These are phyloP conservation scores for Tulasnella sp. DNA, from an alignment of 768 basidiomycete genomes.

Conservation along the genomic window DNA sequence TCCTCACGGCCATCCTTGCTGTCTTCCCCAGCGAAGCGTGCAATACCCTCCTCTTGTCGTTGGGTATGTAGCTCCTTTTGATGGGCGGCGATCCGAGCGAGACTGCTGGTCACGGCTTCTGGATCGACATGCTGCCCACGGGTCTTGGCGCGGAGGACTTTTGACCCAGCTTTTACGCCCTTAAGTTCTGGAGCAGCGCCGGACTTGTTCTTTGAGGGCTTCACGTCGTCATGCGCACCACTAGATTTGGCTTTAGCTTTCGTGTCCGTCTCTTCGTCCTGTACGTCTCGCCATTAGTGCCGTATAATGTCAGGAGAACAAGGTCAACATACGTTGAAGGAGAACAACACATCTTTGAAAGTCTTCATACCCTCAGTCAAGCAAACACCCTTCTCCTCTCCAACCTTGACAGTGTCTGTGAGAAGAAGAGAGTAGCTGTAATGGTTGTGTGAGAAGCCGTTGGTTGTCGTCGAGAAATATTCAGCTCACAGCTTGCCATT, in stretches of 20 bases:
- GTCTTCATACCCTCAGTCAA: slow-evolving; percentile 80
- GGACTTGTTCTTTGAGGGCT: slow-evolving; percentile 42
- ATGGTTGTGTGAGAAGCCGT: background rate
- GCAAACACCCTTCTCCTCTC: slow-evolving; percentile 49
- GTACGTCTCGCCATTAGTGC: background rate
- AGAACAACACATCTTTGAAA: slow-evolving; percentile 81
- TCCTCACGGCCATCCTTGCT: slow-evolving; percentile 66
- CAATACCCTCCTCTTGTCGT: slow-evolving; percentile 69
- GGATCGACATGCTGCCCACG: slow-evolving; percentile 30
- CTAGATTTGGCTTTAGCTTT: slow-evolving; percentile 37
- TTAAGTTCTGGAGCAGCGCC: slow-evolving; percentile 18
- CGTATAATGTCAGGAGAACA: background rate
- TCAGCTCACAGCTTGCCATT: slow-evolving; percentile 60
- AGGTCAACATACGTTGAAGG: slow-evolving; percentile 29
- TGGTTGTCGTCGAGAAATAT: background rate
- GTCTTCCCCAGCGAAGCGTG: slow-evolving; percentile 74
- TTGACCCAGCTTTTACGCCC: slow-evolving; percentile 45
- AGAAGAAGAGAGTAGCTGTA: slow-evolving; percentile 77
- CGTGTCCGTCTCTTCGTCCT: slow-evolving; percentile 43
- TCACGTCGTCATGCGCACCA: slow-evolving; percentile 14
- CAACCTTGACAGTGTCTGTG: slow-evolving; percentile 78
- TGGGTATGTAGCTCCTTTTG: slow-evolving; percentile 71
- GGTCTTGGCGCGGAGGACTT: slow-evolving; percentile 84
- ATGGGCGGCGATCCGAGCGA: slow-evolving; percentile 75
- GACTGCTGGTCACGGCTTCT: slow-evolving; percentile 20